These are phyloP conservation scores for Lactarius pseudohatsudake DNA, from an alignment of 768 basidiomycete genomes.

Conservation along the genomic window DNA sequence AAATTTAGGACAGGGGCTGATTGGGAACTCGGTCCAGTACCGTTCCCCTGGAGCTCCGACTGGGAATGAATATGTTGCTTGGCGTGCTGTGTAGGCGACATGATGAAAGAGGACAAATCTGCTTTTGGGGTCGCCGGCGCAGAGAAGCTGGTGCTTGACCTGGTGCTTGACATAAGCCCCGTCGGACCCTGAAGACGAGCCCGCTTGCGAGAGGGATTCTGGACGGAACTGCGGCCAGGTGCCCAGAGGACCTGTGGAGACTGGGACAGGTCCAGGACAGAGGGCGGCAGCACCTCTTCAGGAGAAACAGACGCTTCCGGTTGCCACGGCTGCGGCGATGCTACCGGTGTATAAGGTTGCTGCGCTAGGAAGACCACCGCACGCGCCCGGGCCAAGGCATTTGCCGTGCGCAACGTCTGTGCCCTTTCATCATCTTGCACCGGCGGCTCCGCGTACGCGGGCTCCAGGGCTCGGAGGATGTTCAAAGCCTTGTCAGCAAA, in stretches of 20 bases:
- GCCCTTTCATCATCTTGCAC: conserved; percentile 47
- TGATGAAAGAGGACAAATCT: conserved; percentile 20
- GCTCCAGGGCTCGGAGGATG: conserved; percentile 68
- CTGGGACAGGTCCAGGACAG: conserved; percentile 14
- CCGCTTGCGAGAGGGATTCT: conserved; percentile 21
- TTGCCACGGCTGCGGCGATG: conserved; percentile 22
- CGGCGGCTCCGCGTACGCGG: conserved; percentile 69
- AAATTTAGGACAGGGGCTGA: conserved; percentile 17
- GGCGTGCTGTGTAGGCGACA: conserved; percentile 21
- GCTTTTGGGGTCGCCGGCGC: conserved; percentile 24
- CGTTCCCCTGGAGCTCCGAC: conserved; percentile 17
- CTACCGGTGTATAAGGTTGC: conserved; percentile 49
- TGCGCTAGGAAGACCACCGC: conserved; percentile 50
- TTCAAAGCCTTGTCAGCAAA: conserved; percentile 75
- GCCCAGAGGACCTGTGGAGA: conserved; percentile 25
- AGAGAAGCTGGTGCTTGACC: conserved; percentile 25
- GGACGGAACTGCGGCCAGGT: conserved; percentile 13
- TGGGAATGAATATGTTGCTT: conserved; percentile 21
- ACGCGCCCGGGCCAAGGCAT: conserved; percentile 76
- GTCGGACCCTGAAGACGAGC: conserved; percentile 23
- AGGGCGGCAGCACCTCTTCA: conserved; percentile 18
- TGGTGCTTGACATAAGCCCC: conserved; percentile 18
- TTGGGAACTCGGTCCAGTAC: conserved; percentile 14
- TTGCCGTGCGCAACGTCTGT: conserved; percentile 62
- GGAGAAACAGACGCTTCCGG: conserved; percentile 19